Evolutionary conservation across 495 filamentous ascomycete genomes (phyloP).

Genomic region (Tuber indicum): DNA sequence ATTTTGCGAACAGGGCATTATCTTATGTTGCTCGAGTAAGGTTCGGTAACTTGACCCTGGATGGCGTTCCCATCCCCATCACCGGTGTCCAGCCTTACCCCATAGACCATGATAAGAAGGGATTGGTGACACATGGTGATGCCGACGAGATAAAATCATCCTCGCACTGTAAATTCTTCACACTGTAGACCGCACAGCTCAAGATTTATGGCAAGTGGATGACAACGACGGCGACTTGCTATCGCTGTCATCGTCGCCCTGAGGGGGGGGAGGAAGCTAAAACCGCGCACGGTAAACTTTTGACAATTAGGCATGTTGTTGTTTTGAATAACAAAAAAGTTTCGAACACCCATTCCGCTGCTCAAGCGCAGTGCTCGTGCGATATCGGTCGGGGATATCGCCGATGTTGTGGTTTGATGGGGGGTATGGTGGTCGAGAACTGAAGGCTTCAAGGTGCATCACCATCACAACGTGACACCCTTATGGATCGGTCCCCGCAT

Average conservation of each 20-base stretch:
- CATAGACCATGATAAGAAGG: not conserved
- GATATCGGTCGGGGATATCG: not conserved
- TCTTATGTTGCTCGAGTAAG: not conserved
- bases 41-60: not conserved
- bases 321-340: not conserved
- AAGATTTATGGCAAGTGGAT: not conserved
- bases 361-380: not conserved
- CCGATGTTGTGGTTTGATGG: not conserved
- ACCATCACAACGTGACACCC: not conserved
- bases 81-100: not conserved
- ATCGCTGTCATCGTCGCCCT: not conserved
- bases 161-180: not conserved
- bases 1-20: not conserved
- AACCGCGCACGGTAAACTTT: not conserved
- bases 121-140: not conserved
- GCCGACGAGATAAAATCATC: not conserved
- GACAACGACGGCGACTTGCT: not conserved
- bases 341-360: not conserved
- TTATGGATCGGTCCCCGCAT: not conserved
- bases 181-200: not conserved
- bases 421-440: not conserved
- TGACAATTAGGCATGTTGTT: not conserved
- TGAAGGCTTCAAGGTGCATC: not conserved
- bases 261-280: not conserved
- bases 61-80: not conserved